These are phyloP conservation scores for Russula emetica DNA, from an alignment of 768 basidiomycete genomes.

Conservation along the genomic window DNA sequence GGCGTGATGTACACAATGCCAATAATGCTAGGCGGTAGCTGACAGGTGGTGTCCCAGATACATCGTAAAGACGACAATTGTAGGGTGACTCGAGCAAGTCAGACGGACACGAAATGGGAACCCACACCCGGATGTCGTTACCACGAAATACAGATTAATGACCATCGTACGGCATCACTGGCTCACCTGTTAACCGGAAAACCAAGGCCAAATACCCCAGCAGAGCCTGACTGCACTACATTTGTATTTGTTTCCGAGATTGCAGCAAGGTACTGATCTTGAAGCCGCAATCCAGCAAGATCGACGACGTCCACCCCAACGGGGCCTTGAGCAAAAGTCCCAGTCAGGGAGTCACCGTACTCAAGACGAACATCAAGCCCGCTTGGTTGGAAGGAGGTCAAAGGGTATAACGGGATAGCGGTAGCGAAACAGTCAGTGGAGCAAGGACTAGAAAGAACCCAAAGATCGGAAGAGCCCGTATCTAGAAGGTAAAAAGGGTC, in stretches of 20 bases:
- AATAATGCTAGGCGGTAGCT: no score
- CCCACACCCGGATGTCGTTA: not conserved
- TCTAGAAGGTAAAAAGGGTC: slow-evolving; percentile 39
- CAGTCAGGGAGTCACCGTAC: slow-evolving; percentile 71
- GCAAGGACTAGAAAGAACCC: slow-evolving; percentile 63
- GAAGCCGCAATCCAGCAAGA: slow-evolving; percentile 48
- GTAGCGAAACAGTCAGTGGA: slow-evolving; percentile 38
- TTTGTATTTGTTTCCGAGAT: slow-evolving; percentile 67
- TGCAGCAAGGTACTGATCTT: slow-evolving; percentile 58
- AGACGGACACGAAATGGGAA: not conserved
- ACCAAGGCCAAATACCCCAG: slow-evolving; percentile 71
- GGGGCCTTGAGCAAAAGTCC: slow-evolving; percentile 60
- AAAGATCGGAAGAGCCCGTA: slow-evolving; percentile 75
- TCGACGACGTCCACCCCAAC: slow-evolving; percentile 57
- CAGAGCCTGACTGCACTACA: slow-evolving; percentile 49
- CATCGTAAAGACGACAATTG: not conserved
- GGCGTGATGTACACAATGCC: no score
- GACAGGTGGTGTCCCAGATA: not conserved
- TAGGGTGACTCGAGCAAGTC: not conserved
- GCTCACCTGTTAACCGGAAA: slow-evolving; percentile 67
- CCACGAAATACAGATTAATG: not conserved
- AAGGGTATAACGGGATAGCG: slow-evolving; percentile 47
- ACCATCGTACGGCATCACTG: no score
- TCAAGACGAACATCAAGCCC: slow-evolving; percentile 46
- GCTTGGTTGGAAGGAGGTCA: slow-evolving; percentile 44